Evolutionary conservation across 495 filamentous ascomycete genomes (phyloP).

Genomic region (Penicillium paradoxum): DNA sequence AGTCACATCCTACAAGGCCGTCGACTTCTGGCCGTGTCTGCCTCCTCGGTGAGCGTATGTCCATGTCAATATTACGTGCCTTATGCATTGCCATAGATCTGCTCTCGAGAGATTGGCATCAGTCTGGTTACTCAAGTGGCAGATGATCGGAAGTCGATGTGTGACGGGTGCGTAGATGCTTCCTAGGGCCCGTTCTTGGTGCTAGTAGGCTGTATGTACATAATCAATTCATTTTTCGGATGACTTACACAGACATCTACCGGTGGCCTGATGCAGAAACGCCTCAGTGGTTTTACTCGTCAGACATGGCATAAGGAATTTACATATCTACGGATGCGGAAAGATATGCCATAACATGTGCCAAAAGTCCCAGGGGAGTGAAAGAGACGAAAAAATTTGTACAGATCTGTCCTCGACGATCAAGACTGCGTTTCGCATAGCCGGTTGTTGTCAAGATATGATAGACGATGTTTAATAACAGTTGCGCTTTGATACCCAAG

Average conservation of each 20-base stretch:
- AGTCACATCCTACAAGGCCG: background rate
- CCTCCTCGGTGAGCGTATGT: background rate
- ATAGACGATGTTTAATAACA: no score
- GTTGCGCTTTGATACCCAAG: no score
- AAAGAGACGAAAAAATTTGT: no score
- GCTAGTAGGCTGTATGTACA: background rate
- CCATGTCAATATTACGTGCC: background rate
- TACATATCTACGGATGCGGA: background rate
- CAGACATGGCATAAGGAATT: background rate
- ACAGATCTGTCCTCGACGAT: no score
- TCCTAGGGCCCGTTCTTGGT: background rate
- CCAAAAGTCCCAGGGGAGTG: no score
- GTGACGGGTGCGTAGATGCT: background rate
- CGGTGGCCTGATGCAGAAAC: background rate
- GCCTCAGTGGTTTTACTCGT: background rate
- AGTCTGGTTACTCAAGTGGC: background rate
- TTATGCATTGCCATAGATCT: background rate
- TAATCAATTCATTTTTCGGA: background rate
- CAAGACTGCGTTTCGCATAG: no score
- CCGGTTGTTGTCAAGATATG: no score
- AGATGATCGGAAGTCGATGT: constrained; percentile 1
- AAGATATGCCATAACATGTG: background rate
- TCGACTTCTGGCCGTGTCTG: background rate
- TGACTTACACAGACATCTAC: background rate
- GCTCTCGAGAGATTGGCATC: background rate